Conservation (phyloP, 306 rosid genomes). For the Gastrolobium bilobum region DNA sequence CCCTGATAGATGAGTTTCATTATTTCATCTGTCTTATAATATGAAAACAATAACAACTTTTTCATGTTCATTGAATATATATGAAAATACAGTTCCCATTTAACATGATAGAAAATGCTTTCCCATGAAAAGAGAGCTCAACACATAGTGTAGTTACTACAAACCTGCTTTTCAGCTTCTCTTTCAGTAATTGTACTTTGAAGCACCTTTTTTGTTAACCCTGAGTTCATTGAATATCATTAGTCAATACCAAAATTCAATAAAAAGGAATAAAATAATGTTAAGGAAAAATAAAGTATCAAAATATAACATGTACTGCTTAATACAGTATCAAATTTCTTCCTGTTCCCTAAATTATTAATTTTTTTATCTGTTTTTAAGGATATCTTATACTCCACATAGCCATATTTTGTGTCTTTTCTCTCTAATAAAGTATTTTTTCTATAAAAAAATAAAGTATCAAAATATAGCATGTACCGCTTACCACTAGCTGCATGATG, state of each 20-base stretch:
- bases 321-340: constrained; percentile 13
- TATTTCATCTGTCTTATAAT: constrained; percentile 32
- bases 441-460: constrained; percentile 28
- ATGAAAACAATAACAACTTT: neutral
- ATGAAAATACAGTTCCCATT: constrained; percentile 18
- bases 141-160: constrained; percentile 42
- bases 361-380: constrained; percentile 34
- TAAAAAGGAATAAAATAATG: constrained; percentile 5
- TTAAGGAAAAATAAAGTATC: constrained; percentile 14
- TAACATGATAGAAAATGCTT: constrained; percentile 25
- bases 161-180: constrained; percentile 94
- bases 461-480: constrained; percentile 48
- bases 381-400: constrained; percentile 3
- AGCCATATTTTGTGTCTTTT: constrained; percentile 6
- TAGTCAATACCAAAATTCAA: constrained; percentile 42
- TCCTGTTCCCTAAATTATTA: constrained; percentile 4
- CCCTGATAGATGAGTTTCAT: constrained; percentile 40
- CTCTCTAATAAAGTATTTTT: neutral
- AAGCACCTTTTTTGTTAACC: constrained; percentile 80
- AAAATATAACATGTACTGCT: neutral
- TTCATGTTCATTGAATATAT: constrained; percentile 22
- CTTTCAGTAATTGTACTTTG: constrained; percentile 78
- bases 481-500: constrained; percentile 97
- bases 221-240: constrained; percentile 57
- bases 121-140: constrained; percentile 17